Conservation (phyloP, 148 eudicot species). For the Fagopyrum homotropicum region DNA sequence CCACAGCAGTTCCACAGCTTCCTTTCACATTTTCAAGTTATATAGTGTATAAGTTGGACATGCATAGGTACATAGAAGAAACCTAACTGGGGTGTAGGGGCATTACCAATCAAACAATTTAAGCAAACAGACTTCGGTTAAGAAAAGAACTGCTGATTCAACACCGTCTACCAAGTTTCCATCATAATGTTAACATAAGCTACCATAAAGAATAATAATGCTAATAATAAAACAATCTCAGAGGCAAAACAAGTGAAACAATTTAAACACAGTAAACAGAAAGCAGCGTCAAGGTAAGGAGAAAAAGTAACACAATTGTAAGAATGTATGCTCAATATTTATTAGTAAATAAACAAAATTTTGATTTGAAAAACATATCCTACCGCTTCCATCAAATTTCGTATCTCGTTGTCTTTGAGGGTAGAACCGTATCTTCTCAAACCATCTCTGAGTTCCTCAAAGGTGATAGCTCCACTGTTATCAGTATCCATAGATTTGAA, state of each 20-base stretch:
- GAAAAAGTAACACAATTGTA: neutral
- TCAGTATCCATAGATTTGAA: conserved; percentile 14
- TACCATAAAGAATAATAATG: neutral
- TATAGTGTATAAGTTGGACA: neutral
- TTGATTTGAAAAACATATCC: neutral
- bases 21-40: neutral
- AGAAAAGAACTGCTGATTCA: too few relatives aligned
- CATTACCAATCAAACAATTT: neutral
- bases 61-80: neutral
- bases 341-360: neutral
- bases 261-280: neutral
- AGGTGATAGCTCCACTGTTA: conserved; percentile 15
- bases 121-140: neutral
- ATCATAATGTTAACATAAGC: neutral
- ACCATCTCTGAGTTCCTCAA: conserved; percentile 15
- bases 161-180: too few relatives aligned
- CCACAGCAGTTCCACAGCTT: neutral
- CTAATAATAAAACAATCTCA: neutral
- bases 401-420: conserved; percentile 12
- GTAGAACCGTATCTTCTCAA: conserved; percentile 15
- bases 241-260: neutral
- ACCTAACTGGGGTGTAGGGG: neutral
- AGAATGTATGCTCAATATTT: neutral
- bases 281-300: neutral
- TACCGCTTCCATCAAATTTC: conserved; percentile 15